Conservation (phyloP, 345 rosid genomes). For the Syzygium aqueum region DNA sequence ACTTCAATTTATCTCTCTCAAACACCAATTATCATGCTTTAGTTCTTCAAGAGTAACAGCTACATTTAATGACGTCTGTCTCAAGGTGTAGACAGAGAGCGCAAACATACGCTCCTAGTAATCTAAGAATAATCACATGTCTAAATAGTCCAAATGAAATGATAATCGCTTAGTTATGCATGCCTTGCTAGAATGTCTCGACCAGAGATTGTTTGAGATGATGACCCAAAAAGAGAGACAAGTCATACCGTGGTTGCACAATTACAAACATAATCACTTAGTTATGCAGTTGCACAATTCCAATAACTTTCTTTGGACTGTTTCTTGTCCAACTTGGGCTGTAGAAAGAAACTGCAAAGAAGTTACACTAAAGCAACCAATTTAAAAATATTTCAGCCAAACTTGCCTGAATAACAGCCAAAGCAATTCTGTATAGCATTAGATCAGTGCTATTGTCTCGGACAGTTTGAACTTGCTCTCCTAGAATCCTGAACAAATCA, state of each 20-base stretch:
- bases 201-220: not conserved
- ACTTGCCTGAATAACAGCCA: conserved; percentile 92
- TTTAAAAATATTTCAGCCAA: not conserved
- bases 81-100: not conserved
- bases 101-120: not conserved
- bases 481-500: conserved; percentile 96
- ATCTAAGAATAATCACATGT: not conserved
- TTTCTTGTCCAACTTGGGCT: not conserved
- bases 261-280: not conserved
- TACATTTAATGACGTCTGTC: not conserved
- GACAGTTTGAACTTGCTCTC: conserved; percentile 98
- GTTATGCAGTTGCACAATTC: not conserved
- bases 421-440: conserved; percentile 92
- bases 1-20: not conserved
- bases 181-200: not conserved
- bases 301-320: not conserved
- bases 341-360: not conserved
- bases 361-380: not conserved
- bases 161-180: not conserved
- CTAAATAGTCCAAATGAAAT: not conserved
- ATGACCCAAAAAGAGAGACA: not conserved
- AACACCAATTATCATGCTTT: not conserved
- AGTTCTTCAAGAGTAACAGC: not conserved
- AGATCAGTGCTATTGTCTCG: conserved; percentile 95
- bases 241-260: not conserved